Evolutionary conservation across 1,284 basidiomycete genomes (phyloP), one percentile per base, ranked within the genome.

Genomic region (Ganoderma resinaceum): DNA sequence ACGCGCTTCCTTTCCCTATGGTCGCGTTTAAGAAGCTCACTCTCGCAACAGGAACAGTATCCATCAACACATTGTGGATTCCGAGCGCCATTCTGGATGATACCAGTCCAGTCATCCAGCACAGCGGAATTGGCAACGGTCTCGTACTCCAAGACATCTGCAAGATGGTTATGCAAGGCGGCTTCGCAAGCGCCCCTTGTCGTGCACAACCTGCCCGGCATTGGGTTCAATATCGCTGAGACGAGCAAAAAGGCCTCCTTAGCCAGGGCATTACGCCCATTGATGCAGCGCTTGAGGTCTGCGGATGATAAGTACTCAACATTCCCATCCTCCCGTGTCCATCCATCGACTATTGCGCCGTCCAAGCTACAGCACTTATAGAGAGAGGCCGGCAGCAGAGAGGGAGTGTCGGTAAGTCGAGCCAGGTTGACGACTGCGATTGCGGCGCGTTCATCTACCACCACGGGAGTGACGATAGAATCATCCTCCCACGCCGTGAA

Each of bases 351-450:
- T 12, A 58, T 2, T 5, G 18, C 20, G 20, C 33, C 33, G 1
- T n/a, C 33, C 1, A 37, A 9, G 2, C 20, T 5, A n/a, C 60
- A 62, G 40, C 65, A 66, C 2, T 33, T 8, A 31, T 38, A 58
- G 8, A 66, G 61, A 1, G 65, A 53, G 20, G 26, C 11, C 1
- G 65, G 65, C 35, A 66, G 61, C 14, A 62, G 26, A 23, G 38
- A n/a, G 18, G 26, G 23, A 4, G 37, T 60, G 6, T 35, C 53
- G 9, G 61, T 66, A 2, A 66, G 37, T 5, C 65, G 52, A 16
- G 65, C 65, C 4, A 66, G 40, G 35, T 62, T 66, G 38, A 66
- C 65, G 3, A 66, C 61, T 0, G 53, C 53, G 5, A 66, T 66
- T 6, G 40, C 53, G 16, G 29, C 42, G 9, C 1, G 20, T 18